phyloP scores from a whole-genome alignment of 331 rosid species.

The Rhamnella rubrinervis region DNA sequence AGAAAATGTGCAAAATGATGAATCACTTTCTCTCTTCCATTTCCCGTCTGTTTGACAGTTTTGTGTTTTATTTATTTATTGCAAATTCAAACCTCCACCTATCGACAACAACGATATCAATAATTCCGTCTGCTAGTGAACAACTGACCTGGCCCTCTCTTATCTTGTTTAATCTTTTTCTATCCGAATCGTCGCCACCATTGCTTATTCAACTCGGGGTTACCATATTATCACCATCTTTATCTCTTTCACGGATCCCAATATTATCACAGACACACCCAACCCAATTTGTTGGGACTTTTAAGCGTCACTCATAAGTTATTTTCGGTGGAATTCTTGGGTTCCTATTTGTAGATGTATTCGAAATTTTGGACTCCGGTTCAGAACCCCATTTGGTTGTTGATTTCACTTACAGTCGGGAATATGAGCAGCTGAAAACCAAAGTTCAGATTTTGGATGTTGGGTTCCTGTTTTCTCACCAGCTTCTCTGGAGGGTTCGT shows the following conservation, averaged over 20 bases:
- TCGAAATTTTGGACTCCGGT: not conserved
- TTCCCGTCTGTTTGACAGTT: too few species aligned
- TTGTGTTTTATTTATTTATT: not conserved
- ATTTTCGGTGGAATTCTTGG: too few species aligned
- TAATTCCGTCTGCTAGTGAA: not conserved
- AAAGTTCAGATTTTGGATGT: not conserved
- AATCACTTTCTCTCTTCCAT: too few species aligned
- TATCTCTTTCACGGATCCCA: constrained; percentile 1
- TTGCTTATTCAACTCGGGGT: not conserved
- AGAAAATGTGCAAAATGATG: too few species aligned
- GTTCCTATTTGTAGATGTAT: too few species aligned
- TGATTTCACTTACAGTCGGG: constrained; percentile 3
- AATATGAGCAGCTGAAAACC: constrained; percentile 4
- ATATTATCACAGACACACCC: not conserved
- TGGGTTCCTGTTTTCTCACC: not conserved
- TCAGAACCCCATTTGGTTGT: not conserved
- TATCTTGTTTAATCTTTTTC: not conserved
- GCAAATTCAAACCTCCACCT: not conserved
- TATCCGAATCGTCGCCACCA: constrained; percentile 1
- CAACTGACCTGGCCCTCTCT: not conserved
- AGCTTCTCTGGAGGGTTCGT: not conserved
- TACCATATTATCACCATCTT: not conserved
- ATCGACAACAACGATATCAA: not conserved
- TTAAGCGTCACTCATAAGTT: not conserved
- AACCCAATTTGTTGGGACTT: not conserved